Evolutionary conservation across 305 asterid species (phyloP), one percentile per base, ranked within the genome.

Genomic region (Fraxinus sp.): DNA sequence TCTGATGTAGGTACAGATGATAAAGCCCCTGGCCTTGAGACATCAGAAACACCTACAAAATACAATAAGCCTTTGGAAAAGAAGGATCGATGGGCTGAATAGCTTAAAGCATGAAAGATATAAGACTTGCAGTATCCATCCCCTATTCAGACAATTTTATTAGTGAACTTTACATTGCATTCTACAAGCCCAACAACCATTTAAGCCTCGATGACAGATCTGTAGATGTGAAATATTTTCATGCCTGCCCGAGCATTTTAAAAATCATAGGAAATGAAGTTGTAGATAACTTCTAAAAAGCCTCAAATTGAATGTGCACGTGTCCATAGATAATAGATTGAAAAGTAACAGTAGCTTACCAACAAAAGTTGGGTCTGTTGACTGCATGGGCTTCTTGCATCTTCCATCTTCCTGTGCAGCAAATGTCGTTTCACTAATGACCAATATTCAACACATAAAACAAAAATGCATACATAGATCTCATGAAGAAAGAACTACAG

Each of bases 11-110:
- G 79, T 44, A 35, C 80, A 71, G 91, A 82, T 36, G 89, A 79
- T 35, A 86, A 87, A 87, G 88, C 89, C 66, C 77, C 83, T 84
- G 85, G 81, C 80, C 84, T 84, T 13, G 52, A 79, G 85, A 66
- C 91, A 82, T 87, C 83, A 77, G 77, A 80, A 84, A 80, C 83
- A 88, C 91, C 98, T 92, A 81, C 82, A 83, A 79, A 83, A 80
- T 68, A 64, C 77, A 85, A 41, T 33, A 82, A 59, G 33, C 74
- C 85, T 86, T 80, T 80, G 28, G 14, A 32, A 46, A 7, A 78
- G 80, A 78, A 52, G 37, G 80, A 28, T 10, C 74, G 4, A 59
- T 36, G 83, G 74, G 30, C 7, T 28, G 81, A 77, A 35, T 35
- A 81, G 80, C 46, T 57, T 6, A 4, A 41, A 55, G 62, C 37